These are phyloP conservation scores for Plasmodium berghei DNA, from an alignment of 169 alveolate genomes.

Conservation along the genomic window DNA sequence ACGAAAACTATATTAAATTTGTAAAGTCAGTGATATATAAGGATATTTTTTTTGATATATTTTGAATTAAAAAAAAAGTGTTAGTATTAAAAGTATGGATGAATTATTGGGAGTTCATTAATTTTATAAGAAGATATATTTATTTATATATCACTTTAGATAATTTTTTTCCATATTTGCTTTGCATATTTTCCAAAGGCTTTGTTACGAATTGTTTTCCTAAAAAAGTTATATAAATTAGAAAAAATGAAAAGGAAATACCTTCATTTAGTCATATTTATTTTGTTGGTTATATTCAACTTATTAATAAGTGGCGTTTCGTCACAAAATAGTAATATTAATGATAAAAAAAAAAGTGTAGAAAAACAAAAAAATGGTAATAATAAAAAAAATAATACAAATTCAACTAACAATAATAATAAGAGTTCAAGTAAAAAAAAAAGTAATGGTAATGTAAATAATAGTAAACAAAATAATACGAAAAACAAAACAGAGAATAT, in stretches of 20 bases:
- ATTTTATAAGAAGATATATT: too few species aligned
- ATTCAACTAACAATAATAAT: not conserved
- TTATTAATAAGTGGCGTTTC: conserved; percentile 9
- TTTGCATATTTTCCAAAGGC: too few species aligned
- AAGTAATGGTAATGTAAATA: conserved; percentile 1
- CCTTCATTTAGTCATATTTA: too few species aligned
- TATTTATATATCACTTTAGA: too few species aligned
- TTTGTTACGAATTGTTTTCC: too few species aligned
- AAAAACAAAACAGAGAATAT: conserved; percentile 7
- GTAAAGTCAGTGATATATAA: too few species aligned
- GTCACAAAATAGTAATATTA: conserved; percentile 4
- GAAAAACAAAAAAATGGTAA: not conserved
- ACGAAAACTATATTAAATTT: too few species aligned
- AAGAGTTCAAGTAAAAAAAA: not conserved
- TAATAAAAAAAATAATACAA: conserved; percentile 1
- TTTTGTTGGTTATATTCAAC: not conserved
- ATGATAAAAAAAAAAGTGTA: conserved; percentile 1
- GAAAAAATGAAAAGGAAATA: conserved; percentile 4
- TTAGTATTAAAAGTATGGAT: too few species aligned
- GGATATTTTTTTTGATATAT: too few species aligned
- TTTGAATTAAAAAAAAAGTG: too few species aligned
- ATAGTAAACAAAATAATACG: not conserved
- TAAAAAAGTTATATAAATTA: not conserved
- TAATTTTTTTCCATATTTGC: too few species aligned
- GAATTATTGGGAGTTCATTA: too few species aligned